Evolutionary conservation across 352 stramenopile genomes (phyloP), one percentile per base, ranked within the genome.

Genomic region (Aphanomyces stellatus): DNA sequence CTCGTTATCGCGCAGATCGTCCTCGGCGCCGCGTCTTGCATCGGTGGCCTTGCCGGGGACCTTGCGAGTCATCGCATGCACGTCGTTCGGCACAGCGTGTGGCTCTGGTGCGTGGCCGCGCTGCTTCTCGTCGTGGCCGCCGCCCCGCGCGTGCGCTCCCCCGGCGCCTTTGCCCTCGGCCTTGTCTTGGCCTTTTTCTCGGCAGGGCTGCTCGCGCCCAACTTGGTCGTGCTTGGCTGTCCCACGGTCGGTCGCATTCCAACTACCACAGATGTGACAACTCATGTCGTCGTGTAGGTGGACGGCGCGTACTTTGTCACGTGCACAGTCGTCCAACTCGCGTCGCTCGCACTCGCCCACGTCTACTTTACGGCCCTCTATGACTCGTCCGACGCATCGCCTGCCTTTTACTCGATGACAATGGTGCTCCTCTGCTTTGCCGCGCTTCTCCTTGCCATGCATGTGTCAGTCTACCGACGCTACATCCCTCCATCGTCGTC

Each of bases 11-110:
- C 51, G 57, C 48, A 35, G 10, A 35, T 57, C 19, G 17, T 34
- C 19, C 46, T 67, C 19, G 41, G 60, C 46, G 30, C 40, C 28
- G 25, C 34, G n/a, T 59, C 28, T 7, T 43, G 28, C n/a, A 11
- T 59, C 27, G 60, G 60, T 11, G 60, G 60, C 2, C 27, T 67
- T 34, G n/a, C 51, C 3, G 60, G 60, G 2, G 60, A 67, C 17
- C 27, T 19, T 41, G 60, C 49, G 24, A 13, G 17, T 17, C 60
- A 67, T 28, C 60, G 60, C 0, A 51, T 49, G 30, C 46, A 57
- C 31, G 49, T 67, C 28, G 40, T 67, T 0, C 49, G 49, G 13
- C 7, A 22, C 19, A 40, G 28, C n/a, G 48, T 51, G 17, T 40
- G 31, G 37, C 41, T 59, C 28, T 56, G 46, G 49, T 41, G 22